Percentiles rank a stretch among this genome's conserved stretches.
These are phyloP conservation scores for Maudiozyma serrabonitensis DNA, from an alignment of 805 yeast genomes.

Conservation along the genomic window DNA sequence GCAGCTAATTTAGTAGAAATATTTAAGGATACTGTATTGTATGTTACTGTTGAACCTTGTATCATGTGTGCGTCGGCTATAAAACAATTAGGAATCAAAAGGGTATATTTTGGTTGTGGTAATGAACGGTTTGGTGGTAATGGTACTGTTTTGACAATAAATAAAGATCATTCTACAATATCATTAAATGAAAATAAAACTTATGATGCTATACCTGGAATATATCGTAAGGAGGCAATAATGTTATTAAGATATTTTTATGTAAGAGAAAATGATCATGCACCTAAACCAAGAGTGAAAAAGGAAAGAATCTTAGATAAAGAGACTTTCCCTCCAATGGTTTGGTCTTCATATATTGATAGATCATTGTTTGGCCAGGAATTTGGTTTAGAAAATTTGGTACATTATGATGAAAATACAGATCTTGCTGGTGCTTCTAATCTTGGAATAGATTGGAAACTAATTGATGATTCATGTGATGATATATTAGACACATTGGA, in stretches of 20 bases:
- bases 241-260: slow-evolving; percentile 74
- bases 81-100: slow-evolving; percentile 63
- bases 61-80: slow-evolving; percentile 95
- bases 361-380: slow-evolving; percentile 37
- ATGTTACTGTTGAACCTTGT: slow-evolving; percentile 96
- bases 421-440: slow-evolving; percentile 12
- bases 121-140: slow-evolving; percentile 96
- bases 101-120: slow-evolving; percentile 83
- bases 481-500: slow-evolving; percentile 4
- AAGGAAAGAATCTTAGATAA: slow-evolving; percentile 52
- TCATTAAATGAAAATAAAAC: background rate
- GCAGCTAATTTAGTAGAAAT: slow-evolving; percentile 23
- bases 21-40: slow-evolving; percentile 53
- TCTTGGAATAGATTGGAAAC: slow-evolving; percentile 17
- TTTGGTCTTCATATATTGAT: slow-evolving; percentile 45
- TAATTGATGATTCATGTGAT: slow-evolving; percentile 17
- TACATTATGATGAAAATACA: slow-evolving; percentile 8
- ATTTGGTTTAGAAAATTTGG: slow-evolving; percentile 13
- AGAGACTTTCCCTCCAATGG: slow-evolving; percentile 50
- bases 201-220: slow-evolving; percentile 55
- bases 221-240: slow-evolving; percentile 73
- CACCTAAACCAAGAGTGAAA: slow-evolving; percentile 73
- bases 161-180: slow-evolving; percentile 33
- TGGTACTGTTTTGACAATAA: slow-evolving; percentile 68
- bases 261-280: slow-evolving; percentile 71